A percentile compares a stretch with the other conserved stretches of the same genome.
Evolutionary conservation across 1,139 yeast genomes (phyloP).

Genomic region (Suhomyces bokatorum): DNA sequence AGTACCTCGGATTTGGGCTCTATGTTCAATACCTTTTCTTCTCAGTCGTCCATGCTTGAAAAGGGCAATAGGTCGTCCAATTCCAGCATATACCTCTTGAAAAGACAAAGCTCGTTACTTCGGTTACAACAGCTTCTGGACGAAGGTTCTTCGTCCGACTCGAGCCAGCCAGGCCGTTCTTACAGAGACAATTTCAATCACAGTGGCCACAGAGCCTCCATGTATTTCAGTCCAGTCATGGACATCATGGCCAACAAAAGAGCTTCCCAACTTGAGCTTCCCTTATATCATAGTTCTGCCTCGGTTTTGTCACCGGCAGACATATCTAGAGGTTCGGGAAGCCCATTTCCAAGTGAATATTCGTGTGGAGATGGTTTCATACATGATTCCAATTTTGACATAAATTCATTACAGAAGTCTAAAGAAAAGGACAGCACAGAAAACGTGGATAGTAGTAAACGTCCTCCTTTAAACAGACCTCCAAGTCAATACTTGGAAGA

Average conservation of each 20-base stretch:
- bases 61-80: conserved; percentile 16
- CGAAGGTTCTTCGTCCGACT: conserved; percentile 10
- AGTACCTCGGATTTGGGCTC: conserved; percentile 5
- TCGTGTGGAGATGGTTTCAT: conserved; percentile 13
- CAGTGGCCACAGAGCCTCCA: conserved; percentile 21
- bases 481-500: conserved; percentile 38
- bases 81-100: conserved; percentile 11
- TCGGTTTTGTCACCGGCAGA: conserved; percentile 4
- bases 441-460: background rate
- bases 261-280: conserved; percentile 22
- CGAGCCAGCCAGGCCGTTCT: conserved; percentile 19
- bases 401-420: conserved; percentile 2
- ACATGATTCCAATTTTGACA: conserved; percentile 10
- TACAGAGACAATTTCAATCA: conserved; percentile 20
- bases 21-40: conserved; percentile 14
- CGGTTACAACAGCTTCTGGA: conserved; percentile 8
- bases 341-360: conserved; percentile 9
- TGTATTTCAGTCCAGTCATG: conserved; percentile 34
- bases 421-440: background rate
- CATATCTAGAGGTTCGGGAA: background rate
- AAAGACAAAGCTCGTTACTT: conserved; percentile 13
- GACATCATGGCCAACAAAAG: conserved; percentile 20
- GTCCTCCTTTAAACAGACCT: conserved; percentile 22
- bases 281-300: conserved; percentile 18
- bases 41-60: conserved; percentile 32